Percentiles rank a stretch among this genome's conserved stretches.
phyloP scores from a whole-genome alignment of 345 rosid genomes.

The Eucalyptus erythrocorys region DNA sequence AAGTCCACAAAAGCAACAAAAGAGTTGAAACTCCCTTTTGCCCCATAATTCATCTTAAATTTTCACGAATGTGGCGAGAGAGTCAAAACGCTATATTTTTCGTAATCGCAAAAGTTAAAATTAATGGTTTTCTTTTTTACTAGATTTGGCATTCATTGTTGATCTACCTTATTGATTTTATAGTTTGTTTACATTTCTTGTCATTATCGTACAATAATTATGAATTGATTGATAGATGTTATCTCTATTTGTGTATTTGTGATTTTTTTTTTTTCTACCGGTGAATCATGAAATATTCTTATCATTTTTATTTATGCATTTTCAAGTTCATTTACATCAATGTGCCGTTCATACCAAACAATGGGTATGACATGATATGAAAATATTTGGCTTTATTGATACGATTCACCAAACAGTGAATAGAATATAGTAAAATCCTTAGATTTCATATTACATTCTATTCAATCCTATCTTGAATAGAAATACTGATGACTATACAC shows the following conservation, averaged over 20 bases:
- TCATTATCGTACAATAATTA: too few species aligned
- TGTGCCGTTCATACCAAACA: background rate
- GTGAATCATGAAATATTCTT: background rate
- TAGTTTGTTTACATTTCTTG: background rate
- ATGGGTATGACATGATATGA: background rate
- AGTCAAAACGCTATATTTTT: background rate
- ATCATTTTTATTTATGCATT: background rate
- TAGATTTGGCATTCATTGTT: background rate
- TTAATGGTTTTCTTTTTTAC: too few species aligned
- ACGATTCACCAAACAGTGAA: too few species aligned
- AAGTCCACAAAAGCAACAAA: background rate
- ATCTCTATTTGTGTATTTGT: background rate
- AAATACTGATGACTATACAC: too few species aligned
- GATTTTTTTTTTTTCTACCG: background rate
- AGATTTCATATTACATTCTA: too few species aligned
- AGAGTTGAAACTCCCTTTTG: background rate
- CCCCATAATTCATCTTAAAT: background rate
- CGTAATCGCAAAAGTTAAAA: background rate
- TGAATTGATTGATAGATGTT: background rate
- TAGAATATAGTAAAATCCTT: too few species aligned
- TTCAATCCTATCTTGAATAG: fast-evolving
- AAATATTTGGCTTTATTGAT: too few species aligned
- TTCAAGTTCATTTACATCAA: background rate
- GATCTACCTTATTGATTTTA: background rate
- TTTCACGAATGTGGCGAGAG: background rate